Base-by-base conservation (phyloP, 2,329 filamentous ascomycete species). In the Cladosporium cucumerinum region DNA sequence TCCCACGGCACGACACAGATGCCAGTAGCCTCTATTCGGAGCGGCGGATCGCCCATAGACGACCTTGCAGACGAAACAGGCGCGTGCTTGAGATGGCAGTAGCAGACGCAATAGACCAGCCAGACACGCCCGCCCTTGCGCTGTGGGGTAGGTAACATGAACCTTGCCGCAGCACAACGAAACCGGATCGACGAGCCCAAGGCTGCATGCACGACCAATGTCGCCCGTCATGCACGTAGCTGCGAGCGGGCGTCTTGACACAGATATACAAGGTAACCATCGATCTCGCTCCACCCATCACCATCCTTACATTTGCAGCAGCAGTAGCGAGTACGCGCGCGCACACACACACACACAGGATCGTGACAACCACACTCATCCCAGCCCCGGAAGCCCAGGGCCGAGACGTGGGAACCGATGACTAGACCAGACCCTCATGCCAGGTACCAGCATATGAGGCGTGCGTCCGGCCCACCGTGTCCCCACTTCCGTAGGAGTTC, bases 201-300 rank as follows among this genome's bases (percentile, higher is more conserved):
- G 61, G 21, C 30, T 58, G 43, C 36, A 64, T 46, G 60, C 60
- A 64, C 54, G 61, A 30, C 43, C 30, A 32, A 51, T 58, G 61
- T 59, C 54, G 39, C 39, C 61, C 55, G 51, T 32, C 51, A 62
- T 64, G 61, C 61, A 64, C 48, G 54, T 25, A n/a, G 46, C 34
- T 58, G 39, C 48, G 52, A 51, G 54, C 26, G 61, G 49, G 39
- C 32, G 54, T 64, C 61, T 64, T 59, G 54, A 64, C 61, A 55
- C 61, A 64, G 54, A 64, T 64, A 64, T 64, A 64, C 61, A 64
- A 64, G 61, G 54, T 58, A 64, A 34, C 52, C 51, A 46, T 49
- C 54, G 61, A 64, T 59, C 61, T 58, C 49, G 60, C 60, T 52
- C 61, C 61, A 64, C 52, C 52, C 61, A 48, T 55, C n/a, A 21